phyloP scores from a whole-genome alignment of 129 eudicot species.

The Lactuca sativa region DNA sequence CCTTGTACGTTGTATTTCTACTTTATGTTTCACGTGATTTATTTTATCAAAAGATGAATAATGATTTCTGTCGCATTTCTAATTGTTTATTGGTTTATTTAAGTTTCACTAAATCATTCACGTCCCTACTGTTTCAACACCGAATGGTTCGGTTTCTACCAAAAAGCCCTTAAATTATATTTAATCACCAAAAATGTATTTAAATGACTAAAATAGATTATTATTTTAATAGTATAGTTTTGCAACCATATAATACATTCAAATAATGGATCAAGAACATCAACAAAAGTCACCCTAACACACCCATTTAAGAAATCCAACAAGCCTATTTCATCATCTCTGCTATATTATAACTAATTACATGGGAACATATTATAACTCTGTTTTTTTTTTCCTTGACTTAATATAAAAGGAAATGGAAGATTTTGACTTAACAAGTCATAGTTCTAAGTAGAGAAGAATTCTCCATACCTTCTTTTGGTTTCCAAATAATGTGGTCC shows the following conservation, averaged over 20 bases:
- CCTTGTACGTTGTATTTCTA: constrained; percentile 10
- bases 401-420: background rate
- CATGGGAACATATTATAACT: too few species aligned
- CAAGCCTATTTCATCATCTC: too few species aligned
- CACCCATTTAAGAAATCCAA: too few species aligned
- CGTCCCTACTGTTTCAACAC: too few species aligned
- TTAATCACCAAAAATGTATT: too few species aligned
- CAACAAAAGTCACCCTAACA: too few species aligned
- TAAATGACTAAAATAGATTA: background rate
- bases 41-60: constrained; percentile 7
- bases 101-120: background rate
- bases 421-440: constrained; percentile 41
- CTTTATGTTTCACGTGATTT: constrained; percentile 5
- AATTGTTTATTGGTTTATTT: background rate
- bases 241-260: background rate
- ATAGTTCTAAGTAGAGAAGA: constrained; percentile 40
- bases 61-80: background rate
- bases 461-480: constrained; percentile 36
- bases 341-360: too few species aligned
- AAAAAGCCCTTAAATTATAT: too few species aligned
- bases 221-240: background rate
- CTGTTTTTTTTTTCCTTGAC: background rate
- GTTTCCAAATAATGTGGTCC: constrained; percentile 63
- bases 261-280: too few species aligned
- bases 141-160: too few species aligned